A percentile compares a stretch with the other conserved stretches of the same genome.
Evolutionary conservation across 208 protist species (phyloP).

Genomic region (Sergeia podlipaevii): DNA sequence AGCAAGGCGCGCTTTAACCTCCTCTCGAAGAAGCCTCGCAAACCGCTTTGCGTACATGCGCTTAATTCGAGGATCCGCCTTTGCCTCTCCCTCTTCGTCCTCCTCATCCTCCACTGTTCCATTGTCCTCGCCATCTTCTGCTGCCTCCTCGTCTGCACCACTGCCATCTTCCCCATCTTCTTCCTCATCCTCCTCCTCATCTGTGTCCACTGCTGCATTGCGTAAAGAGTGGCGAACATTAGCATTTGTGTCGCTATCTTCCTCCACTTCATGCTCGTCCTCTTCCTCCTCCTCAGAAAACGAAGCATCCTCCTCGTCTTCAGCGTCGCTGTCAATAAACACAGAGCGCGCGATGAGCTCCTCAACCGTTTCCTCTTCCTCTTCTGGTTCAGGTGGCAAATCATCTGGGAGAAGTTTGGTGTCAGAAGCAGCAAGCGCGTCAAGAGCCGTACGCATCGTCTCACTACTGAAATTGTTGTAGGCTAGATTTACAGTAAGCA

Average conservation of each 20-base stretch:
- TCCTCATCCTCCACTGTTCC: not conserved
- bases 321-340: not conserved
- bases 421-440: slow-evolving; percentile 51
- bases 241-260: slow-evolving; percentile 7
- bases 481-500: slow-evolving; percentile 49
- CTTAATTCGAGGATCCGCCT: not conserved
- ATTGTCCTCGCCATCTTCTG: slow-evolving; percentile 7
- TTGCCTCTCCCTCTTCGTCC: slow-evolving; percentile 21
- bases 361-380: slow-evolving; percentile 10
- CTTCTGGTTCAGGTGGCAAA: slow-evolving; percentile 19
- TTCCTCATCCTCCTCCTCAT: slow-evolving; percentile 9
- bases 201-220: slow-evolving; percentile 4
- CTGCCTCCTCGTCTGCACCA: slow-evolving; percentile 25
- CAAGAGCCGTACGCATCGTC: slow-evolving; percentile 21
- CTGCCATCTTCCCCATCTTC: slow-evolving; percentile 27
- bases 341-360: not conserved
- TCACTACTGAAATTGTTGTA: slow-evolving; percentile 45
- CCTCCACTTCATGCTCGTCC: slow-evolving; percentile 9
- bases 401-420: slow-evolving; percentile 53
- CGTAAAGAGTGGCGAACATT: too few relatives aligned
- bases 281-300: slow-evolving; percentile 18
- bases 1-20: slow-evolving; percentile 15
- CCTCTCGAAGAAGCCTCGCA: slow-evolving; percentile 11
- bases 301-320: slow-evolving; percentile 6
- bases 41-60: not conserved